phyloP scores from a whole-genome alignment of 495 filamentous ascomycete genomes.

The Rhypophila decipiens region DNA sequence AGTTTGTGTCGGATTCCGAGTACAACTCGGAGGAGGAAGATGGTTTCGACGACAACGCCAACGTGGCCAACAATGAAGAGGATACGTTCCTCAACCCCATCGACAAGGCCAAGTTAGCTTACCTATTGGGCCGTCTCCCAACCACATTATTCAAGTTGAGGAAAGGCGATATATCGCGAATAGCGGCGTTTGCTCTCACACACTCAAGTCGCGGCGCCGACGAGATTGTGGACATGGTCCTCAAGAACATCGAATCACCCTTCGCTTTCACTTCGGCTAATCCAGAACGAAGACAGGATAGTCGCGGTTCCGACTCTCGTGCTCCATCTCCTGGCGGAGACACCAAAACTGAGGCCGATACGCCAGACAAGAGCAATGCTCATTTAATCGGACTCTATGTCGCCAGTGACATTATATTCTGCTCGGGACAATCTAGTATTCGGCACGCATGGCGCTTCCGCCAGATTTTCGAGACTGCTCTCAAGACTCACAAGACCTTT shows the following conservation, averaged over 20 bases:
- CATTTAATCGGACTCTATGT: conserved; percentile 80
- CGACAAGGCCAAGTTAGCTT: conserved; percentile 74
- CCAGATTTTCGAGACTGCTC: conserved; percentile 70
- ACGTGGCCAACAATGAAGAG: conserved; percentile 43
- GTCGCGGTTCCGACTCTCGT: conserved; percentile 32
- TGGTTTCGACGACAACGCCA: conserved; percentile 64
- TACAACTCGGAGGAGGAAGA: conserved; percentile 88
- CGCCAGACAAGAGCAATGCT: conserved; percentile 59
- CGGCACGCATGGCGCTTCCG: conserved; percentile 88
- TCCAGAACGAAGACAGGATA: conserved; percentile 35
- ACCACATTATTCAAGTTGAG: conserved; percentile 67
- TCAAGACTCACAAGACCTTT: conserved; percentile 67
- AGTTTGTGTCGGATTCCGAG: conserved; percentile 75
- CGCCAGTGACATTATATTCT: conserved; percentile 82
- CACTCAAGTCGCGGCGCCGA: conserved; percentile 72
- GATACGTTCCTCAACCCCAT: conserved; percentile 76
- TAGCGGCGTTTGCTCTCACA: conserved; percentile 85
- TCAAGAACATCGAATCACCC: conserved; percentile 70
- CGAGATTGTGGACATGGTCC: conserved; percentile 83
- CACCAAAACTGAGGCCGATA: conserved; percentile 25
- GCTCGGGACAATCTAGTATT: conserved; percentile 75
- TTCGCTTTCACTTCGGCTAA: conserved; percentile 58
- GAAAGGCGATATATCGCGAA: conserved; percentile 77
- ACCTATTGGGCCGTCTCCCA: conserved; percentile 74
- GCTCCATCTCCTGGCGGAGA: conserved; percentile 32